These are phyloP conservation scores for Tetraselmis striata DNA, from an alignment of 139 green algal species.

Conservation along the genomic window DNA sequence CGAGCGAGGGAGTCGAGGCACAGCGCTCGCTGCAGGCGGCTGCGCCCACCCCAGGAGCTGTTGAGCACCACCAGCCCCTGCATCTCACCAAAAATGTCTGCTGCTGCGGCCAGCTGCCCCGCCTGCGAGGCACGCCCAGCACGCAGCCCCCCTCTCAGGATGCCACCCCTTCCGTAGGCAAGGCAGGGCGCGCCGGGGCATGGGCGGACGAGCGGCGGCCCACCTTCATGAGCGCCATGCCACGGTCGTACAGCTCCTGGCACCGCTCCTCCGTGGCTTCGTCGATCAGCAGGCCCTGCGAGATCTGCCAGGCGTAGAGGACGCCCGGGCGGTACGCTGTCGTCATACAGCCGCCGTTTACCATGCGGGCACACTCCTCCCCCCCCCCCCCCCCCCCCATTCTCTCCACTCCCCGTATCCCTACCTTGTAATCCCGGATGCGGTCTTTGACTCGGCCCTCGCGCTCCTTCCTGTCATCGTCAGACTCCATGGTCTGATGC, in stretches of 20 bases:
- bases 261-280: constrained; percentile 29
- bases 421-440: constrained; percentile 1
- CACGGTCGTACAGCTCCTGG: constrained; percentile 26
- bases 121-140: constrained; percentile 1
- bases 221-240: constrained; percentile 39
- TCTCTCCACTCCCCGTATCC: no score
- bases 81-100: constrained; percentile 35
- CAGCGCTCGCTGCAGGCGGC: constrained; percentile 19
- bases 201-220: constrained; percentile 11
- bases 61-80: constrained; percentile 25
- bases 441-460: not conserved
- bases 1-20: constrained; percentile 16
- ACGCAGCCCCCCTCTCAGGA: not conserved
- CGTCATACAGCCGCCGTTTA: no score
- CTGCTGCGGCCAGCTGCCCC: constrained; percentile 25
- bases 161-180: no score
- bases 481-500: not conserved
- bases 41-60: constrained; percentile 54
- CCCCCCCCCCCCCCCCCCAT: no score
- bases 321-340: no score
- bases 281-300: constrained; percentile 48
- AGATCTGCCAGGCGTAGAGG: no score
- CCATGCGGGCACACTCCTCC: no score
- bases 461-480: constrained; percentile 1
- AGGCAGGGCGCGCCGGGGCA: constrained; percentile 1